phyloP scores from a whole-genome alignment of 768 basidiomycete species.

The Rubroboletus pulcherrimus region DNA sequence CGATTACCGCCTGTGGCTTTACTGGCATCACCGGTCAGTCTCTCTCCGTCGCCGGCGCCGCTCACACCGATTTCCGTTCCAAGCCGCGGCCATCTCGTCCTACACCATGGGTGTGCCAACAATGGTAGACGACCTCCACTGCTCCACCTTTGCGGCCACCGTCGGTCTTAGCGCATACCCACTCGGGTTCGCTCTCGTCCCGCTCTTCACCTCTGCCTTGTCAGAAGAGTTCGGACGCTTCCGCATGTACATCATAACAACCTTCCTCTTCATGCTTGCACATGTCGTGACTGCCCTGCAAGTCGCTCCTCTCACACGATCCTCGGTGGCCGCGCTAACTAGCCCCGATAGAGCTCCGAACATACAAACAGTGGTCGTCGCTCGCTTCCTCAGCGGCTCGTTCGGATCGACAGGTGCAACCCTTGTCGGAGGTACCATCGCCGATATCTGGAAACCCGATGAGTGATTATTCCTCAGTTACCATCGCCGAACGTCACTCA shows the following conservation, averaged over 20 bases:
- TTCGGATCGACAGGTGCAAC: slow-evolving; percentile 69
- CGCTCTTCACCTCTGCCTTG: slow-evolving; percentile 63
- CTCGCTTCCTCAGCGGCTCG: slow-evolving; percentile 61
- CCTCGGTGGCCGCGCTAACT: slow-evolving; percentile 3
- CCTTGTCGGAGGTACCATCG: slow-evolving; percentile 72
- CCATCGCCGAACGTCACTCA: slow-evolving; percentile 7
- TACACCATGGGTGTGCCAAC: slow-evolving; percentile 55
- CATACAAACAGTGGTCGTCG: slow-evolving; percentile 61
- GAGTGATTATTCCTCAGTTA: slow-evolving; percentile 41
- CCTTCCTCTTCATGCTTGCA: slow-evolving; percentile 46
- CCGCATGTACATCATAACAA: slow-evolving; percentile 53
- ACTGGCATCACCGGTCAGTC: slow-evolving; percentile 31
- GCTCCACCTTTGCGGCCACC: slow-evolving; percentile 43
- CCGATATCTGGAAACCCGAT: slow-evolving; percentile 62
- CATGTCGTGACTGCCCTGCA: slow-evolving; percentile 40
- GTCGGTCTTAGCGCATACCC: slow-evolving; percentile 51
- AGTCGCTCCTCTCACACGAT: slow-evolving; percentile 2
- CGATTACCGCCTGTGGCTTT: slow-evolving; percentile 32
- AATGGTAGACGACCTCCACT: slow-evolving; percentile 48
- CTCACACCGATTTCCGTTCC: not conserved
- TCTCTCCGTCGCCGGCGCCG: not conserved
- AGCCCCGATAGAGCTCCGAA: slow-evolving; percentile 33
- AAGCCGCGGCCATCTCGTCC: slow-evolving; percentile 49
- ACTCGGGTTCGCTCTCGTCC: slow-evolving; percentile 59
- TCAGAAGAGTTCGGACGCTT: slow-evolving; percentile 72